These are phyloP conservation scores for Eutrema japonicum DNA, from an alignment of 345 rosid genomes.

Conservation along the genomic window DNA sequence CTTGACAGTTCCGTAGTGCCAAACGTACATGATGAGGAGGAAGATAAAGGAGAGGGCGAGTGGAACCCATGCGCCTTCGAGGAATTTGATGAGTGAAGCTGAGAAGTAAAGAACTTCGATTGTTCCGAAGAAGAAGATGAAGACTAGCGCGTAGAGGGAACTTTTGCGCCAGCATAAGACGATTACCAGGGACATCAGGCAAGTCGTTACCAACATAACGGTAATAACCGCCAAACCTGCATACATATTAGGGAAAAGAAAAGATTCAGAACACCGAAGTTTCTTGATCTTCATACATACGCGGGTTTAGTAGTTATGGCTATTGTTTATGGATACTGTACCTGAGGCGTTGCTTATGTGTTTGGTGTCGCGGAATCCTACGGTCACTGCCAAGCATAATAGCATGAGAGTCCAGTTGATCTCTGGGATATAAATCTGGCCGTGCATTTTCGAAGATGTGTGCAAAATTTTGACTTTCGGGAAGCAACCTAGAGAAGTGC, in stretches of 20 bases:
- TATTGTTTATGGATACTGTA: constrained; percentile 13
- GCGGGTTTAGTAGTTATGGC: background rate
- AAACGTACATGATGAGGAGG: constrained; percentile 72
- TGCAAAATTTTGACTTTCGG: constrained; percentile 91
- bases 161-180: constrained; percentile 92
- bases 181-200: constrained; percentile 88
- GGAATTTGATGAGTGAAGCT: constrained; percentile 95
- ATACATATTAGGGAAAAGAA: background rate
- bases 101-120: constrained; percentile 93
- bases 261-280: constrained; percentile 19
- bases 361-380: constrained; percentile 90
- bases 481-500: constrained; percentile 91
- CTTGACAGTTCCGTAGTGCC: constrained; percentile 95
- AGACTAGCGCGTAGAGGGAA: constrained; percentile 62
- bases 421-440: constrained; percentile 96
- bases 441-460: constrained; percentile 89
- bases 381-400: constrained; percentile 88
- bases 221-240: constrained; percentile 98
- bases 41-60: constrained; percentile 75
- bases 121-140: constrained; percentile 79
- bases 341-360: constrained; percentile 95
- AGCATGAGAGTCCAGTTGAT: constrained; percentile 98
- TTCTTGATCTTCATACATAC: background rate
- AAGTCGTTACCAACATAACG: constrained; percentile 94
- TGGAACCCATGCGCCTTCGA: constrained; percentile 98